A percentile compares a stretch with the other conserved stretches of the same genome.
Conservation (phyloP, 331 rosid species). For the Ulmus americana region DNA sequence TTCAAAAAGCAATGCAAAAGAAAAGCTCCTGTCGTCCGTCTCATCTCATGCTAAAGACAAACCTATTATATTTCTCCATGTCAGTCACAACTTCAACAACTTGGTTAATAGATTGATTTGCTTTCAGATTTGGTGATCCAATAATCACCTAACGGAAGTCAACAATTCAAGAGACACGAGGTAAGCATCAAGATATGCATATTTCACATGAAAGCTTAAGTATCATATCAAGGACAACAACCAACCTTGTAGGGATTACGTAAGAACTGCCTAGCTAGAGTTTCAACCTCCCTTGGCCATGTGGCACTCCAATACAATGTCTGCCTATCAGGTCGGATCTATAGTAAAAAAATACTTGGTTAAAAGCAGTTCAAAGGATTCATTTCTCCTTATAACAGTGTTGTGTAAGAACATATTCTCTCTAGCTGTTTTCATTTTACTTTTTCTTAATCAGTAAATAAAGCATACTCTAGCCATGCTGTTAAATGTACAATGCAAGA, state of each 20-base stretch:
- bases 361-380: slow-evolving; percentile 13
- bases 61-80: slow-evolving; percentile 84
- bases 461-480: neutral
- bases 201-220: slow-evolving; percentile 5
- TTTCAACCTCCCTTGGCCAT: slow-evolving; percentile 99
- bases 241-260: slow-evolving; percentile 75
- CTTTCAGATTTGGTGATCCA: slow-evolving; percentile 82
- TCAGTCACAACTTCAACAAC: slow-evolving; percentile 74
- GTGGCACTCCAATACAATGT: slow-evolving; percentile 99
- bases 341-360: slow-evolving; percentile 27
- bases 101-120: slow-evolving; percentile 86
- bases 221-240: slow-evolving; percentile 1
- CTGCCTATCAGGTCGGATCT: slow-evolving; percentile 98
- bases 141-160: slow-evolving; percentile 49
- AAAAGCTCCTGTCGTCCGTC: neutral
- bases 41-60: slow-evolving; percentile 20
- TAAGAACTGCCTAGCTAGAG: slow-evolving; percentile 86
- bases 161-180: slow-evolving; percentile 9
- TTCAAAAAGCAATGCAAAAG: slow-evolving; percentile 18
- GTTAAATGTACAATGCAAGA: neutral
- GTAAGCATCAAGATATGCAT: slow-evolving; percentile 3
- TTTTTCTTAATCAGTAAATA: neutral
- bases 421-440: neutral
- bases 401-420: neutral
- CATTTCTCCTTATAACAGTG: neutral